Evolutionary conservation across 306 rosid species (phyloP).

Genomic region (Begonia fuchsioides): DNA sequence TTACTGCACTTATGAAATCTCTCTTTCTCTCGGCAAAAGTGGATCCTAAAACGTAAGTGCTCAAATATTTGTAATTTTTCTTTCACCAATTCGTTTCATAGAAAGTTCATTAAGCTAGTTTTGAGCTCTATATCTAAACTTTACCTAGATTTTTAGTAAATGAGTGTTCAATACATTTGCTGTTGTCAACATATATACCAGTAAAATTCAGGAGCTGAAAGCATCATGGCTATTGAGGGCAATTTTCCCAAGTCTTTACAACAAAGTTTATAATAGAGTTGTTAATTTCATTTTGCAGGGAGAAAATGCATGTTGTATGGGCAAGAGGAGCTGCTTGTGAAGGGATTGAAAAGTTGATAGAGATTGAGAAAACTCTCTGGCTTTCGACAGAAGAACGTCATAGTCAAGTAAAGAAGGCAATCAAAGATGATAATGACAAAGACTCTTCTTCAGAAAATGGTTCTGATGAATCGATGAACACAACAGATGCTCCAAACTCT

Average conservation of each 20-base stretch:
- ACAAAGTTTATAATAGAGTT: too few species aligned
- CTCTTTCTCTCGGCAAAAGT: conserved; percentile 38
- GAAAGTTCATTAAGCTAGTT: too few species aligned
- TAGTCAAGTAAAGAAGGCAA: conserved; percentile 14
- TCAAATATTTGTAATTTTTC: background rate
- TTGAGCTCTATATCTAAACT: too few species aligned
- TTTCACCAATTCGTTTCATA: too few species aligned
- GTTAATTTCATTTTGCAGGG: conserved; percentile 19
- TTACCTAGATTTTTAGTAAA: too few species aligned
- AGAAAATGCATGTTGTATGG: conserved; percentile 25
- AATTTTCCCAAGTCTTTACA: too few species aligned
- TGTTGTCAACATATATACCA: too few species aligned
- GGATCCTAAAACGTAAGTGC: conserved; percentile 39
- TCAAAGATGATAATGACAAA: conserved; percentile 18
- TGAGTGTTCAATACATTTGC: too few species aligned
- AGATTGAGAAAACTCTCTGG: conserved; percentile 32
- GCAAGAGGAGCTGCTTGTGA: conserved; percentile 30
- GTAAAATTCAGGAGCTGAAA: too few species aligned
- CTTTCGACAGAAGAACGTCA: too few species aligned
- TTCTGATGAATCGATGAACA: conserved; percentile 1
- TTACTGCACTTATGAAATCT: conserved; percentile 44
- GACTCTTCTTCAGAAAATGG: conserved; percentile 4
- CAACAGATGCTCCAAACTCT: conserved; percentile 5
- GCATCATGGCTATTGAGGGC: too few species aligned
- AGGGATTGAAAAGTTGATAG: conserved; percentile 41